Evolutionary conservation across 129 eudicot species (phyloP), one percentile per base, ranked within the genome.

Genomic region (Tagetes erecta): DNA sequence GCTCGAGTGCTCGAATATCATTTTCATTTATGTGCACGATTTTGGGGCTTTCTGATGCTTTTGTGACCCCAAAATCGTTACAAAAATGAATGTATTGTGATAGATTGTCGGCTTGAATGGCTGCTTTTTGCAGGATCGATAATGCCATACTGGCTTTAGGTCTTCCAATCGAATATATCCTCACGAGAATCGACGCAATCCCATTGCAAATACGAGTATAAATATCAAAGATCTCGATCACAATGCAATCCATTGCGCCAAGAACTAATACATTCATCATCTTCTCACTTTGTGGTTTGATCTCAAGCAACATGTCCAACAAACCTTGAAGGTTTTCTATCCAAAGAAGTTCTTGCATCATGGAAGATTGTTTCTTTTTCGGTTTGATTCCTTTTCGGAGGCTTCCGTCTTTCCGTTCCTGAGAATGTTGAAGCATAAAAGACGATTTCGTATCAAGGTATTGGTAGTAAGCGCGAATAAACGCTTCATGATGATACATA

Each of bases 171-270:
- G 94, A 78, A 31, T 83, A 80, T 42, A 84, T 78, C 64, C 71
- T 72, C 52, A 77, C 27, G 9, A 90, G 51, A 74, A 85, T 71
- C 10, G 65, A 68, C 11, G 92, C 88, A 4, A 93, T 84, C 9
- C 90, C 92, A 0, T 83, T 76, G 56, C 97, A 90, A 10, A 90
- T 93, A 62, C 66, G 75, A 58, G 86, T 75, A 50, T 93, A 93
- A 13, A 83, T 40, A 37, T 84, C 92, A 36, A 86, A 88, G 8
- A 90, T 83, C 70, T 93, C 98, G 12, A 88, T 82, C n/a, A 93
- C 42, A 14, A 93, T 67, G 52, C 95, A 85, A 59, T 93, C 89
- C 96, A 93, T 90, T 8, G 87, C 97, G 67, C 88, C 96, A 8
- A 86, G 83, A 41, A 90, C 56, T 6, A 93, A 73, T 11, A 78